These are phyloP conservation scores for Nakazawaea siamensis DNA, from an alignment of 805 yeast species.

Conservation along the genomic window DNA sequence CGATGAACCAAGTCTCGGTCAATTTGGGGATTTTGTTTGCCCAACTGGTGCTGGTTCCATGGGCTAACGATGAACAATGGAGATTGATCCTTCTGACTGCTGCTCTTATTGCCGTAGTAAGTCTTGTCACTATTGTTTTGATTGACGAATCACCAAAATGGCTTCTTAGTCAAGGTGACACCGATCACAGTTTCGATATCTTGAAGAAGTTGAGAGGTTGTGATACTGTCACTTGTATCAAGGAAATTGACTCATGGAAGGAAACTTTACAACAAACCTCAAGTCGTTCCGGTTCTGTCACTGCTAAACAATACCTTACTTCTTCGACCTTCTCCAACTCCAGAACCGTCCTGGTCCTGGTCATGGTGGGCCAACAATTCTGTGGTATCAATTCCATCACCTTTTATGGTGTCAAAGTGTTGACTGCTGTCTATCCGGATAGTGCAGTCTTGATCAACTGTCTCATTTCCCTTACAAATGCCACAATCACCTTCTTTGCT, in stretches of 20 bases:
- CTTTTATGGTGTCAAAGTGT: slow-evolving; percentile 85
- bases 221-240: slow-evolving; percentile 11
- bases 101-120: slow-evolving; percentile 39
- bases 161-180: slow-evolving; percentile 45
- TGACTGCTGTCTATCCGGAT: slow-evolving; percentile 64
- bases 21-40: slow-evolving; percentile 80
- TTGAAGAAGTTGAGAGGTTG: slow-evolving; percentile 30
- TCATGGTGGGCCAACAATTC: slow-evolving; percentile 81
- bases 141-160: slow-evolving; percentile 81
- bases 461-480: slow-evolving; percentile 66
- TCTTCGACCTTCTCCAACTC: slow-evolving; percentile 47
- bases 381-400: slow-evolving; percentile 90
- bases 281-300: slow-evolving; percentile 9
- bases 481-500: slow-evolving; percentile 62
- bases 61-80: slow-evolving; percentile 68
- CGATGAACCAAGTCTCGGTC: slow-evolving; percentile 82
- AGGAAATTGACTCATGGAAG: slow-evolving; percentile 22
- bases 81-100: slow-evolving; percentile 62
- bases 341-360: slow-evolving; percentile 56
- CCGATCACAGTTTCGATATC: slow-evolving; percentile 14
- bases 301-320: slow-evolving; percentile 37
- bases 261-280: slow-evolving; percentile 6
- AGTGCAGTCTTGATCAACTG: slow-evolving; percentile 69
- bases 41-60: slow-evolving; percentile 62
- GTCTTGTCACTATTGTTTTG: slow-evolving; percentile 33